Base-by-base conservation (phyloP, 2,329 filamentous ascomycete genomes). In the Paramyrothecium sp. region DNA sequence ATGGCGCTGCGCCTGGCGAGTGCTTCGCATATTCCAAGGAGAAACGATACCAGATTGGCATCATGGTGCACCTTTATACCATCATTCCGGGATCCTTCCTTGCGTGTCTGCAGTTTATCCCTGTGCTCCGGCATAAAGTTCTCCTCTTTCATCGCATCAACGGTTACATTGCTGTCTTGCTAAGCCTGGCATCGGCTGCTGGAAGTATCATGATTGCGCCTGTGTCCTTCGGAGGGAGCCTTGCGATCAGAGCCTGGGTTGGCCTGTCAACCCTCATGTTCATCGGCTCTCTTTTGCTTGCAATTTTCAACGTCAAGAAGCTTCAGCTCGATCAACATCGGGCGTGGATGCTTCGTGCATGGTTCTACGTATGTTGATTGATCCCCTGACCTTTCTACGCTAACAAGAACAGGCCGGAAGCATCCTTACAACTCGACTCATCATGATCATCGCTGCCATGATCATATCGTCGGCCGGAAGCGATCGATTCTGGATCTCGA, bases 261-360 rank as follows among this genome's bases (percentile, higher is more conserved):
- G 78, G 78, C 0, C 50, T 78, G 0, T 61, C 84, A 2, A 75
- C 69, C 1, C 72, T 84, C 41, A 63, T 76, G 12, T 81, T 81
- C 2, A 64, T 78, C 0, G 61, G 65, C 1, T 72, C 76, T 3
- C 65, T 83, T 7, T 56, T 65, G 0, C 63, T 85, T 41, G 79
- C 84, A 0, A 78, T 77, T 38, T 71, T 79, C 64, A 86, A 85
- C 60, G 78, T 88, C 67, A 85, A 82, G 68, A 70, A 74, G 2
- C 67, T 87, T 7, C 84, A 87, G 64, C 82, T 89, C 51, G 82
- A 86, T 33, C 78, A 86, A 64, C 84, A 87, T 58, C 75, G 84
- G 1, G 81, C 81, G 3, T 87, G 83, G 84, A 87, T 87, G 83
- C 65, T 87, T n/a, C 67, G 84, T 13, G 74, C 79, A 3, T 80